Percentiles rank a stretch among this genome's conserved stretches.
phyloP scores from a whole-genome alignment of 2,329 filamentous ascomycete genomes.

The Monosporascus sp. region DNA sequence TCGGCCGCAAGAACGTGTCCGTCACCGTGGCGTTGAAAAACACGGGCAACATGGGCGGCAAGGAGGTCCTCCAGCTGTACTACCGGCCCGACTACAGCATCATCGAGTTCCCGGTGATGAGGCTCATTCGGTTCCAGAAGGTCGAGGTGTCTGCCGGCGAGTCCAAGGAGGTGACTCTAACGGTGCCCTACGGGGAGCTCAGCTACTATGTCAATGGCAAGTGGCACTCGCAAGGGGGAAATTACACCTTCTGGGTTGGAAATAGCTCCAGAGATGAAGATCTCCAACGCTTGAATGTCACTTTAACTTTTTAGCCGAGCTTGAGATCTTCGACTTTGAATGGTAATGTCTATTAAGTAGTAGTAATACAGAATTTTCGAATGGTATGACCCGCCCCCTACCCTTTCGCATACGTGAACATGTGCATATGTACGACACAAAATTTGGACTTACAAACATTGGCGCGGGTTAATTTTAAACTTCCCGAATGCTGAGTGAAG shows the following conservation, averaged over 20 bases:
- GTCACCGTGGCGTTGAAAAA: constrained; percentile 37
- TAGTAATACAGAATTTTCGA: background rate
- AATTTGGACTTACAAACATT: too few relatives aligned
- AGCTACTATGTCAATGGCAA: constrained; percentile 23
- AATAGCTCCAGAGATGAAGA: constrained; percentile 20
- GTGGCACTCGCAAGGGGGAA: constrained; percentile 17
- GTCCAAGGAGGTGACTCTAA: constrained; percentile 30
- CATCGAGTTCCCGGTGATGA: constrained; percentile 34
- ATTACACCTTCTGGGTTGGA: constrained; percentile 26
- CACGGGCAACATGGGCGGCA: constrained; percentile 31
- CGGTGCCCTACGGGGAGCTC: constrained; percentile 20
- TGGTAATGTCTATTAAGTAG: background rate
- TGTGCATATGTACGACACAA: too few relatives aligned
- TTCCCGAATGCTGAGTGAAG: too few relatives aligned
- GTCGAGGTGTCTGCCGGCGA: constrained; percentile 35
- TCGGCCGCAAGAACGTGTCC: constrained; percentile 20
- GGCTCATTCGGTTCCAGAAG: constrained; percentile 45
- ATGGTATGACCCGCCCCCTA: too few relatives aligned
- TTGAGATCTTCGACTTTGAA: background rate
- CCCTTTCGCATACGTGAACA: too few relatives aligned
- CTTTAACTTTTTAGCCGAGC: background rate
- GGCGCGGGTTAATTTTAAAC: too few relatives aligned
- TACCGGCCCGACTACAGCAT: constrained; percentile 37
- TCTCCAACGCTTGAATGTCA: constrained; percentile 1
- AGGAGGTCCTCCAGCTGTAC: constrained; percentile 31